Conservation (phyloP, 1,284 basidiomycete genomes). For the Irpex lacteus region DNA sequence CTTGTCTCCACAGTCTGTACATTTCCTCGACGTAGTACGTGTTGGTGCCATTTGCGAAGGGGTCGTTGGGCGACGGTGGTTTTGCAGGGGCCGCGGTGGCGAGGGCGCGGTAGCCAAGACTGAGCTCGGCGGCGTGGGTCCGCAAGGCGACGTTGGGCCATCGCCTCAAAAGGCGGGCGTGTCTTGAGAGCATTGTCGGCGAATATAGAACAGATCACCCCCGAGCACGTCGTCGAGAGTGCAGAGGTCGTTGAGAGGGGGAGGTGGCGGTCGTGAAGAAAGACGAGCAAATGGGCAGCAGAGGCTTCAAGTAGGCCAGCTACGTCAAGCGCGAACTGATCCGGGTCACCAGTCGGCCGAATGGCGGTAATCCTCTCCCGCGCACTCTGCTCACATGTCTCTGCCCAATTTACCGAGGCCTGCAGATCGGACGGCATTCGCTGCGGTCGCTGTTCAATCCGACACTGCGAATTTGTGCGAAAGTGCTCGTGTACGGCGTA, state of each 20-base stretch:
- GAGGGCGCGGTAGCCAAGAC: conserved; percentile 28
- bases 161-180: conserved; percentile 18
- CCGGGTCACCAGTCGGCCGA: conserved; percentile 8
- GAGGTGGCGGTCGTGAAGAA: conserved; percentile 13
- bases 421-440: background rate
- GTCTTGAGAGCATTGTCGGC: conserved; percentile 17
- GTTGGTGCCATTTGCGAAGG: conserved; percentile 90
- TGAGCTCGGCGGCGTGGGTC: conserved; percentile 13
- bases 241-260: conserved; percentile 3
- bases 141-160: conserved; percentile 19
- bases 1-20: conserved; percentile 89
- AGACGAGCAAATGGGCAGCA: background rate
- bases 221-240: conserved; percentile 9
- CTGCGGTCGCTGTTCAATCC: background rate
- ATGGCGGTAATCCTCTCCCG: background rate
- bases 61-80: conserved; percentile 68
- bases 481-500: too few relatives aligned
- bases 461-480: background rate
- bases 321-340: conserved; percentile 10
- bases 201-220: conserved; percentile 3
- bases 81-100: conserved; percentile 57
- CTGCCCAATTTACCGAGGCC: background rate
- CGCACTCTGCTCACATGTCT: background rate
- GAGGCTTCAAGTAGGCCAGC: conserved; percentile 3
- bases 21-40: conserved; percentile 96